Percentiles rank a stretch among this genome's conserved stretches.
Conservation (phyloP, 352 stramenopile genomes). For the Plasmopara viticola region DNA sequence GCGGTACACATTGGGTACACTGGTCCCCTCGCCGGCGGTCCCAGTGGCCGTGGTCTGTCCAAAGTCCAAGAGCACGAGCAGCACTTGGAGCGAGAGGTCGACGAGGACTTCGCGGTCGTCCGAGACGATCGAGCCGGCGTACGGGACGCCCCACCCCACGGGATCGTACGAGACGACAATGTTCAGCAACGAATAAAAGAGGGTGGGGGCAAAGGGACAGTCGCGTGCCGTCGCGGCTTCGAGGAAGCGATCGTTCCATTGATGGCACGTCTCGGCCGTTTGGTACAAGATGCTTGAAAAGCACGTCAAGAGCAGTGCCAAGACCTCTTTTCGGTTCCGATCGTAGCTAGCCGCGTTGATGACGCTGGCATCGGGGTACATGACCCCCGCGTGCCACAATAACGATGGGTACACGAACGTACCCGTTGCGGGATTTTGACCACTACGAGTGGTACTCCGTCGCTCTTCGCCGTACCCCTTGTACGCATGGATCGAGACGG, state of each 20-base stretch:
- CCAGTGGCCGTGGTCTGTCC: constrained; percentile 55
- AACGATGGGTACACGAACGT: constrained; percentile 67
- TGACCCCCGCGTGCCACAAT: constrained; percentile 73
- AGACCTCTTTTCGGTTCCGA: constrained; percentile 94
- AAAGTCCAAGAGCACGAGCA: constrained; percentile 94
- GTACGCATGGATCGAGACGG: constrained; percentile 77
- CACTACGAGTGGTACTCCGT: constrained; percentile 52
- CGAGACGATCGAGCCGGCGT: constrained; percentile 83
- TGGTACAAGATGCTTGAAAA: constrained; percentile 96
- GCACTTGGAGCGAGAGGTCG: constrained; percentile 88
- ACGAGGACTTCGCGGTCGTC: constrained; percentile 88
- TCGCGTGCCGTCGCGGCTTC: constrained; percentile 84
- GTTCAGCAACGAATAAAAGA: constrained; percentile 97
- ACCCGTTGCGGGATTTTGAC: constrained; percentile 25
- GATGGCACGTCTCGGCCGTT: constrained; percentile 87
- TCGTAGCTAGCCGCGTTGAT: constrained; percentile 75
- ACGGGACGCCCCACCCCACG: constrained; percentile 85
- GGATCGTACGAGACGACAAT: constrained; percentile 93
- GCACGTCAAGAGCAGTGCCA: constrained; percentile 90
- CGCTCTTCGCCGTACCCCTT: constrained; percentile 76
- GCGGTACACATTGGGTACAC: constrained; percentile 61
- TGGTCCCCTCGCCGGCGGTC: constrained; percentile 37
- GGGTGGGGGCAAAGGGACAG: constrained; percentile 89
- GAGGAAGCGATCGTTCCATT: constrained; percentile 89
- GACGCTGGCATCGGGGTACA: constrained; percentile 73